Base-by-base conservation (phyloP, 306 rosid genomes). In the Sicyos baderoa region DNA sequence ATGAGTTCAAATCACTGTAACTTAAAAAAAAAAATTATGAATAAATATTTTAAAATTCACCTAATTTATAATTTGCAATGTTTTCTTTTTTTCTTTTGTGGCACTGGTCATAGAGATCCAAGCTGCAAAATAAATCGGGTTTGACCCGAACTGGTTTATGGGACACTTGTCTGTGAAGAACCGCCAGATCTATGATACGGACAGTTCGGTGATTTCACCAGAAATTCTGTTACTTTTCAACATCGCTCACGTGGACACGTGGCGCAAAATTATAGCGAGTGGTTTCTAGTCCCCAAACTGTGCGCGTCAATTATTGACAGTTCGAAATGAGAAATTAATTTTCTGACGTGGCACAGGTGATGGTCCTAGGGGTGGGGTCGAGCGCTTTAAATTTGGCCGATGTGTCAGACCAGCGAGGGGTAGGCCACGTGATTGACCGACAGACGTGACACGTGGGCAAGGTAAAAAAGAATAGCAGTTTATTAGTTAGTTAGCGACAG, bases 401-500 rank as follows among this genome's bases (percentile, higher is more conserved):
- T 29, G 70, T 63, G 70, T 63, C 70, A 63, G 70, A 63, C 50
- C 7, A 40, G 69, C 19, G 13, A 61, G 19, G 47, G 71, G 71
- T 59, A 47, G 19, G 59, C 75, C 90, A 83, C 83, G 83, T 83
- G 37, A 32, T 32, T 32, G 37, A 76, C 81, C 83, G 79, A 81
- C 75, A 63, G 81, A 47, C 9, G 9, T 23, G 84, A 78, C 82
- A 79, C 82, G 87, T 76, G 18, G 70, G 81, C 63, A 60, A 77
- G 52, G 50, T 50, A 19, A 44, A 18, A 63, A 32, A 32, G 37
- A 17, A 40, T 18, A 19, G 16, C 14, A 17, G 37, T 32, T 32
- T 2, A 49, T 15, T 61, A 76, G 76, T 81, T 79, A 60, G 88
- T 88, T 86, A 86, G 76, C 59, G 87, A 81, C 85, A 56, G 95